These are phyloP conservation scores for Tylopilus intermedius DNA, from an alignment of 768 basidiomycete species.

Conservation along the genomic window DNA sequence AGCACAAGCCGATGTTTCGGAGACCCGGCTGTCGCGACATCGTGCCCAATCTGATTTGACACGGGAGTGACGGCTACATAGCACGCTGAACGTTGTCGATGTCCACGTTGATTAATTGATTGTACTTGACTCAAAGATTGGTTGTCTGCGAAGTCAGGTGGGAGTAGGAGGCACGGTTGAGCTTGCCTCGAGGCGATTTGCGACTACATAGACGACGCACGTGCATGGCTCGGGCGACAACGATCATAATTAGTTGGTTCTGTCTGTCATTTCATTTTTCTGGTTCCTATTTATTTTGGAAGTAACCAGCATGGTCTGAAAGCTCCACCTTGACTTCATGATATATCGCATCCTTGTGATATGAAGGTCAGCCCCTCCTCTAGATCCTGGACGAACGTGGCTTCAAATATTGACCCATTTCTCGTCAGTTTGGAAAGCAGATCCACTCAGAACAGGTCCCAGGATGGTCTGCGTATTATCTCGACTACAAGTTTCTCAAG, in stretches of 20 bases:
- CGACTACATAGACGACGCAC: constrained; percentile 15
- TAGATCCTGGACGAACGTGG: neutral
- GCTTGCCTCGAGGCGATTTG: neutral
- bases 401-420: neutral
- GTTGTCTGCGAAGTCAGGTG: neutral
- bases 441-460: constrained; percentile 95
- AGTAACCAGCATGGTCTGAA: constrained; percentile 28
- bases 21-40: constrained; percentile 1
- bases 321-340: constrained; percentile 9
- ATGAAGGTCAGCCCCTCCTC: constrained; percentile 28
- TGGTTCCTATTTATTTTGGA: constrained; percentile 6
- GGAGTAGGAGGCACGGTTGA: neutral
- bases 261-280: constrained; percentile 10
- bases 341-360: constrained; percentile 13
- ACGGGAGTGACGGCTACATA: neutral
- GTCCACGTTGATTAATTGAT: constrained; percentile 6
- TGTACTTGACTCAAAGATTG: neutral
- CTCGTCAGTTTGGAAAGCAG: constrained; percentile 90
- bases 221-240: constrained; percentile 13
- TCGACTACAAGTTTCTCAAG: constrained; percentile 98
- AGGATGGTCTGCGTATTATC: constrained; percentile 92
- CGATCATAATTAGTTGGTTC: neutral
- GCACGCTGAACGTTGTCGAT: constrained; percentile 5
- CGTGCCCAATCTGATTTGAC: constrained; percentile 6
- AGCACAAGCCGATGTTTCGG: neutral